phyloP scores from a whole-genome alignment of 2,329 filamentous ascomycete genomes.

The Pestalotiopsis sp. region DNA sequence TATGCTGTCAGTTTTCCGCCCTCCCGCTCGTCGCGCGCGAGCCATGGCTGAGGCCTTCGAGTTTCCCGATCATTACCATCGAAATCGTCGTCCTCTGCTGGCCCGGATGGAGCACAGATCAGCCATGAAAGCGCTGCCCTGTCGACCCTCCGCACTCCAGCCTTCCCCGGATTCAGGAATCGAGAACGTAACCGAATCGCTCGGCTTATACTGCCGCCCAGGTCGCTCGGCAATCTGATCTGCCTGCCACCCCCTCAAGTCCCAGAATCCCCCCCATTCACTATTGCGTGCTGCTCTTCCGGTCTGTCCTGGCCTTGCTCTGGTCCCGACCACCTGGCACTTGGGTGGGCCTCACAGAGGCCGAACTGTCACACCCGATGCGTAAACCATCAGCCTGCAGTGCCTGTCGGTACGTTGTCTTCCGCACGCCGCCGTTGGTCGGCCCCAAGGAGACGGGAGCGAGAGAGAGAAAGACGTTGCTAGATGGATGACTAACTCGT shows the following conservation, averaged over 20 bases:
- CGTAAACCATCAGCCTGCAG: conserved; percentile 14
- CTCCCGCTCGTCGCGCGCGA: not conserved
- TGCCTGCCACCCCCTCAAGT: not conserved
- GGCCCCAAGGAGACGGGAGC: not conserved
- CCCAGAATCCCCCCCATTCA: not conserved
- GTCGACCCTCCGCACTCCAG: not conserved
- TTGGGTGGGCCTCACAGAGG: not conserved
- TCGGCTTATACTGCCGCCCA: not conserved
- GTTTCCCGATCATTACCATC: not conserved
- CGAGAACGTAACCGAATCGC: not conserved
- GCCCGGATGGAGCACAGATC: not conserved
- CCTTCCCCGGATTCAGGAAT: conserved; percentile 4
- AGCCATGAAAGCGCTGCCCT: not conserved
- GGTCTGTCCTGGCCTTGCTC: not conserved
- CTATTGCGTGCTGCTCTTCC: not conserved
- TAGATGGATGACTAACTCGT: not conserved
- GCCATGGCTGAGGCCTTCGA: not conserved
- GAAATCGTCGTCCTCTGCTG: not conserved
- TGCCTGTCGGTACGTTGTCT: conserved; percentile 13
- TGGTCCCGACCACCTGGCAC: not conserved
- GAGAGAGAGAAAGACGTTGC: not conserved
- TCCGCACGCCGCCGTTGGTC: not conserved
- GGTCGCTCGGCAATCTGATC: not conserved
- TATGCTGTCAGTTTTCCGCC: conserved; percentile 9
- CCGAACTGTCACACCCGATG: conserved; percentile 3